Base-by-base conservation (phyloP, 345 rosid genomes). In the Turritis glabra region DNA sequence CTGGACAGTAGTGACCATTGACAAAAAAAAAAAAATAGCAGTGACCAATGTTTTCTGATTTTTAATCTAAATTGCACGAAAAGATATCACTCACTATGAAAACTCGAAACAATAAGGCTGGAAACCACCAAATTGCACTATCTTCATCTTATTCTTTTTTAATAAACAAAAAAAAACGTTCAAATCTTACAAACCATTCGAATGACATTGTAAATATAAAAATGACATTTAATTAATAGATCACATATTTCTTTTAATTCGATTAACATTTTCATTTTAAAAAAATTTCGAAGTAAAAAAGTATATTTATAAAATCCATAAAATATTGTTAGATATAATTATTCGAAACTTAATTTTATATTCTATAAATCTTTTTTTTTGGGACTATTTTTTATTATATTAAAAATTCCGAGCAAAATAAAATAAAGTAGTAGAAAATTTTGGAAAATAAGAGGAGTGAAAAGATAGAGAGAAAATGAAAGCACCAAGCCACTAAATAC, bases 381-480 rank as follows among this genome's bases (percentile, higher is more conserved):
- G n/a, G n/a, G n/a, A n/a, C n/a, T n/a, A 30, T 30, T 6, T 29
- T 32, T 9, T 33, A 5, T 6, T 29, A 1, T 6, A 29, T 5
- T 29, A 29, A 29, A 5, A 29, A 26, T 5, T 29, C 32, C 0
- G 11, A 32, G 37, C 10, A 32, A 7, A 32, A 32, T 35, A 32
- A 7, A 32, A 32, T 35, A 9, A 33, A 37, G 11, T 37, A 37
- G 56, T 51, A 25, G 5, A 2, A 59, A n/a, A n/a, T n/a, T n/a
- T n/a, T n/a, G n/a, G n/a, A n/a, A 2, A 67, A 58, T 18, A 17
- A 47, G 25, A 48, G 26, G 51, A 59, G 25, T 32, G 53, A 54
- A 51, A 68, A 62, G 57, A 69, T 69, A 8, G 71, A 26, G 35
- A 44, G 80, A 77, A 76, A 76, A 70, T n/a, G 76, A 77, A 69